Evolutionary conservation across 2,329 filamentous ascomycete species (phyloP), one percentile per base, ranked within the genome.

Genomic region (Aspergillus aculeatinus): DNA sequence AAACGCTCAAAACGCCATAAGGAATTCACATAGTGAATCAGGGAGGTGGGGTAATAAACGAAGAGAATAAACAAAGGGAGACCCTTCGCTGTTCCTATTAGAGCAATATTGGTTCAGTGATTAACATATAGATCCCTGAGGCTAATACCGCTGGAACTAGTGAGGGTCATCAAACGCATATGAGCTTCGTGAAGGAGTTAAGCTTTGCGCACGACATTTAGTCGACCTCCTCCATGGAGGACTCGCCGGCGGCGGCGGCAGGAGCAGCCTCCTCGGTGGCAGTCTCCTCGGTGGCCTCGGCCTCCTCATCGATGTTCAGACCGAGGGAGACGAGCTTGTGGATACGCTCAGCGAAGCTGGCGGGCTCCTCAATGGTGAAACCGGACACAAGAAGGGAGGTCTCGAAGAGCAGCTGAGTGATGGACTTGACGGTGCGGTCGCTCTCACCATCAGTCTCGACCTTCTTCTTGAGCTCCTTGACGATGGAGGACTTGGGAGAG

Each of bases 391-490:
- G 87, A 63, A 99, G 90, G 48, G 95, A 98, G 70, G 95, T 99
- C 89, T 99, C 95, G 82, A 95, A 99, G 72, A 99, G 89, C 59
- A 99, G 90, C 83, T 96, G 93, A 70, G 95, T 96, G 77, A 99
- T 98, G 64, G 92, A 96, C 88, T 98, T 98, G 85, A 99, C 95
- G 61, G 93, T 97, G 80, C 93, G 92, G 86, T 98, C 95, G 79
- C 93, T 94, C 90, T 97, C 94, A 67, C 95, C 95, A 74, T 99
- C 95, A 62, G 89, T 78, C 87, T 98, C 95, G 65, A 98, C 92
- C 92, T 99, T 99, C 84, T 90, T 92, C 91, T 96, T 97, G 76
- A 99, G 89, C 87, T 98, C 95, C 88, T 96, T 90, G 85, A 99
- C 88, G 81, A 99, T 99, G 68, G 92, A 78, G 73, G 92, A 96